These are phyloP conservation scores for Pichia kluyveri DNA, from an alignment of 805 yeast genomes.

Conservation along the genomic window DNA sequence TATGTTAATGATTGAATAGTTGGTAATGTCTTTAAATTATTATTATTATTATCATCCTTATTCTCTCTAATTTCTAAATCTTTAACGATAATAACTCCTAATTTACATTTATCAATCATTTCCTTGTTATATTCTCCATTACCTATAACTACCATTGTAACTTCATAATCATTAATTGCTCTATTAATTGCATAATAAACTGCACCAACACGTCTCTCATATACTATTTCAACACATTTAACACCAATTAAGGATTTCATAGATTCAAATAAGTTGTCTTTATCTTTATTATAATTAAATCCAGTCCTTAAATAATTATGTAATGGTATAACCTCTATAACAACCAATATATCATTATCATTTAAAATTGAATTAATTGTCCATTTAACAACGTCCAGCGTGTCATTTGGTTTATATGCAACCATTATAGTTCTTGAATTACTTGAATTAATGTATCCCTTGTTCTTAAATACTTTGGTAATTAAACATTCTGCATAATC, in stretches of 20 bases:
- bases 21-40: not conserved
- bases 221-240: constrained; percentile 27
- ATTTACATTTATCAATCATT: constrained; percentile 37
- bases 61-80: constrained; percentile 16
- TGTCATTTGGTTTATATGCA: constrained; percentile 32
- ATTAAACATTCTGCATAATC: constrained; percentile 24
- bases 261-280: too few species aligned
- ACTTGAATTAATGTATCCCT: constrained; percentile 21
- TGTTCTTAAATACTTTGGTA: constrained; percentile 31
- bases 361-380: constrained; percentile 32
- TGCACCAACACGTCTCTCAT: constrained; percentile 37
- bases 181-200: constrained; percentile 31
- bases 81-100: constrained; percentile 38
- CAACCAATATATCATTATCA: constrained; percentile 39
- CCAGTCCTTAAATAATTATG: constrained; percentile 16
- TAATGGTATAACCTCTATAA: constrained; percentile 33
- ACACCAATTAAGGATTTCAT: too few species aligned
- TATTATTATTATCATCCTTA: constrained; percentile 9
- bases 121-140: constrained; percentile 36
- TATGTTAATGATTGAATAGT: not conserved
- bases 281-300: constrained; percentile 1
- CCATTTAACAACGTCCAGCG: constrained; percentile 38
- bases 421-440: constrained; percentile 34
- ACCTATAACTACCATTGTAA: constrained; percentile 36
- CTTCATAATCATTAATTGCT: constrained; percentile 36